Evolutionary conservation across 2,329 filamentous ascomycete species (phyloP), one percentile per base, ranked within the genome.

Genomic region (Elsinoe fawcettii): DNA sequence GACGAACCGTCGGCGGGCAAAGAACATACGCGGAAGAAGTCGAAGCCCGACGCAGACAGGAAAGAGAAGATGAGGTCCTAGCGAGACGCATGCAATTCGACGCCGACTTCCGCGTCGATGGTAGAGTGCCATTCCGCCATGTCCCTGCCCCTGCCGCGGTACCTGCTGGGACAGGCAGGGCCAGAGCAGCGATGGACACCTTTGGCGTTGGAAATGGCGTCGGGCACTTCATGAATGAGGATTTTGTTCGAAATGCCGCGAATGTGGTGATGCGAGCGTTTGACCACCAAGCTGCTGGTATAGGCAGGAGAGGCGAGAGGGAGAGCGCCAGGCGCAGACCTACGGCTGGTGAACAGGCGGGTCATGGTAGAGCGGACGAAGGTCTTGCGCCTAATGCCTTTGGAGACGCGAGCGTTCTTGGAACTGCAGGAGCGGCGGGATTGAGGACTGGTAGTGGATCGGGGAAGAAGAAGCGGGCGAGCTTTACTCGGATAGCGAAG

Each of bases 151-250:
- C 61, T 2, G 64, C 63, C 62, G 64, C 32, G 20, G 73, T 47
- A 69, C 74, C 23, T 75, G 74, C 1, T 68, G 79, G 14, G 79
- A 79, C 20, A 66, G 68, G 63, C 66, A n/a, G 16, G 53, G 32
- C 34, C 6, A 34, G 22, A 37, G 60, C 59, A 12, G 57, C 60
- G 20, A 54, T 60, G 20, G 63, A 63, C 37, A 63, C 61, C 8
- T 69, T 60, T 61, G 75, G 72, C 22, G 60, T 79, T 7, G 77
- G 77, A 20, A 83, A 83, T 59, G 72, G 77, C 11, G 73, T 75
- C 1, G 75, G 73, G 12, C 81, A 85, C 63, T 81, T 83, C 64
- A 77, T 83, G 76, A 83, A 83, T 58, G 80, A 85, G 25, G 75
- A 82, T 60, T 84, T 82, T 59, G 65, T 75, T 14, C 64, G 65